These are phyloP conservation scores for Aleurites moluccanus DNA, from an alignment of 441 rosid genomes.

Conservation along the genomic window DNA sequence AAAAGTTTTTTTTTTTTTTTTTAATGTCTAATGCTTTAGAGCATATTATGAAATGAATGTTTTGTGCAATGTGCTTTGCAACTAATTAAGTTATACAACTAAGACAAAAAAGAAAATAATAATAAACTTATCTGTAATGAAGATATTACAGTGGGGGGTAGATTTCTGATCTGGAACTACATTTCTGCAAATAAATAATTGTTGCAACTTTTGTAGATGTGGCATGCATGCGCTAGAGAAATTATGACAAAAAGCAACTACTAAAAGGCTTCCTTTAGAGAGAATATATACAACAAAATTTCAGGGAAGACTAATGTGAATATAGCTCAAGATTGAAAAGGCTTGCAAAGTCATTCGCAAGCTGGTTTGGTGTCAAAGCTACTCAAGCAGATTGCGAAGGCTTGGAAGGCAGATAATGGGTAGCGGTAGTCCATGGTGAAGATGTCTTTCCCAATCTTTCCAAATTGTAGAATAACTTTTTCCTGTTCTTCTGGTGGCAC, in stretches of 20 bases:
- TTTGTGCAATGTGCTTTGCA: slow-evolving; percentile 5
- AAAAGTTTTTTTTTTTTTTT: neutral
- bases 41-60: slow-evolving; percentile 17
- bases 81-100: slow-evolving; percentile 6
- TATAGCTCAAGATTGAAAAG: slow-evolving; percentile 16
- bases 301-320: slow-evolving; percentile 26
- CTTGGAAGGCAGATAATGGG: slow-evolving; percentile 95
- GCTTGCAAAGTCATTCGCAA: slow-evolving; percentile 59
- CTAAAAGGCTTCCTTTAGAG: slow-evolving; percentile 27
- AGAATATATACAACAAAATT: slow-evolving; percentile 44
- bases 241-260: slow-evolving; percentile 19
- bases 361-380: slow-evolving; percentile 96
- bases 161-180: slow-evolving; percentile 4
- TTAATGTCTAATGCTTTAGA: slow-evolving; percentile 10
- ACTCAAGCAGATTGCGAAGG: slow-evolving; percentile 90
- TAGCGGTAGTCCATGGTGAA: slow-evolving; percentile 95
- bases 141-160: slow-evolving; percentile 16
- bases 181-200: slow-evolving; percentile 26
- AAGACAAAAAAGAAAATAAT: slow-evolving; percentile 7
- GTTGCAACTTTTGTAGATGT: slow-evolving; percentile 22
- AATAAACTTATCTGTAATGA: slow-evolving; percentile 13
- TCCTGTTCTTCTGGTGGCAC: slow-evolving; percentile 67
- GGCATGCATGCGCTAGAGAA: slow-evolving; percentile 17
- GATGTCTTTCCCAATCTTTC: slow-evolving; percentile 93
- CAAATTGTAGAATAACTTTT: slow-evolving; percentile 82